These are phyloP conservation scores for Herpetomonas samuelpessoai DNA, from an alignment of 208 protist species.

Conservation along the genomic window DNA sequence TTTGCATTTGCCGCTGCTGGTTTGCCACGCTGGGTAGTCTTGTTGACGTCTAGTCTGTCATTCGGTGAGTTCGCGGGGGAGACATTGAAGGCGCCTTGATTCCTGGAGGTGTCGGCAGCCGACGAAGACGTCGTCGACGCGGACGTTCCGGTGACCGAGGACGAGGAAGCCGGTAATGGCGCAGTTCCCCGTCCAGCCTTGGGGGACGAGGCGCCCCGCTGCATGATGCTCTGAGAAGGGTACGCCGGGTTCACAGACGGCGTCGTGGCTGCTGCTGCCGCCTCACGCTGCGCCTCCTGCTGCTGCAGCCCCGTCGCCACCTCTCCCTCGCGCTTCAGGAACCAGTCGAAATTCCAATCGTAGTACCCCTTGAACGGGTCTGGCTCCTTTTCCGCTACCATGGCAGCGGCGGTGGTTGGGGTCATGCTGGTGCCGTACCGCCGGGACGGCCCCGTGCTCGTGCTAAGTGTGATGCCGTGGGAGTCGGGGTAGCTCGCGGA, in stretches of 20 bases:
- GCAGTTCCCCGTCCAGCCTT: too few species aligned
- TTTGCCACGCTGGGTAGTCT: too few species aligned
- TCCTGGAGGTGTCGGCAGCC: too few species aligned
- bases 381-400: slow-evolving; percentile 14
- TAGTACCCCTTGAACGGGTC: slow-evolving; percentile 38
- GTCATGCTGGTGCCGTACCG: slow-evolving; percentile 1
- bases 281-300: neutral
- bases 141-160: too few species aligned
- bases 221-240: neutral
- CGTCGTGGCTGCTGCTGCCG: neutral
- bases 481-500: neutral
- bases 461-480: neutral
- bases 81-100: too few species aligned
- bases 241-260: neutral
- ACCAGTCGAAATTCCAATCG: slow-evolving; percentile 88
- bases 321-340: slow-evolving; percentile 67
- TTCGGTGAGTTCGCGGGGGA: too few species aligned
- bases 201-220: too few species aligned
- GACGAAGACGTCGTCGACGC: too few species aligned
- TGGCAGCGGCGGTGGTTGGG: neutral
- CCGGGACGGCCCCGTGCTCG: neutral
- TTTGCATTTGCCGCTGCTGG: too few species aligned
- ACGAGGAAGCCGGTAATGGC: too few species aligned
- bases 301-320: slow-evolving; percentile 20
- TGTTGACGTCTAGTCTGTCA: too few species aligned